Conservation (phyloP, 306 rosid species). For the Alnus glutinosa region DNA sequence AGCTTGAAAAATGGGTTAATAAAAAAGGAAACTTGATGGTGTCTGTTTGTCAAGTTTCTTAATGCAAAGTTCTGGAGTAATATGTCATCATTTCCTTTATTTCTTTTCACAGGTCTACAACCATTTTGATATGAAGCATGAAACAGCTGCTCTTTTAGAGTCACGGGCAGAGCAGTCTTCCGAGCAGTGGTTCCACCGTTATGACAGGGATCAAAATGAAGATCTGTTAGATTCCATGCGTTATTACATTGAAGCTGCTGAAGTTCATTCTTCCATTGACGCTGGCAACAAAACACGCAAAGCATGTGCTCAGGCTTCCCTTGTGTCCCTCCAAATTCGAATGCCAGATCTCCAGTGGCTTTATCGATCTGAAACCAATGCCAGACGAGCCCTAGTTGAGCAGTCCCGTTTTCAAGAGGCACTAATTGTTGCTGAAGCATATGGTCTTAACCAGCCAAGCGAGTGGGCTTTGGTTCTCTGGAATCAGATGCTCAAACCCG, state of each 20-base stretch:
- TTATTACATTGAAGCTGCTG: slow-evolving; percentile 95
- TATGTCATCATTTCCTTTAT: slow-evolving; percentile 11
- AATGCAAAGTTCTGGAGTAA: not conserved
- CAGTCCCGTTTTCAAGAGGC: slow-evolving; percentile 97
- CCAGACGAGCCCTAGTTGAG: slow-evolving; percentile 85
- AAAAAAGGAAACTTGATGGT: not conserved
- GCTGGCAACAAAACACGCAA: slow-evolving; percentile 93
- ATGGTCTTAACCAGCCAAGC: slow-evolving; percentile 90
- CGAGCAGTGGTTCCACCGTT: slow-evolving; percentile 73
- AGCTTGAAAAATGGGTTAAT: not conserved
- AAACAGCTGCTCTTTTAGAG: slow-evolving; percentile 90
- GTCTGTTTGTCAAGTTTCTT: not conserved
- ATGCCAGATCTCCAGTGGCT: slow-evolving; percentile 97
- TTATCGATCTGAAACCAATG: slow-evolving; percentile 76
- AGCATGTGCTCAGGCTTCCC: slow-evolving; percentile 94
- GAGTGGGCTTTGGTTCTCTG: slow-evolving; percentile 98
- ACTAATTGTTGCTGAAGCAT: slow-evolving; percentile 93
- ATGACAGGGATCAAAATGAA: slow-evolving; percentile 84
- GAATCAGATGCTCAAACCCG: slow-evolving; percentile 98
- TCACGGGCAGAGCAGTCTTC: slow-evolving; percentile 80
- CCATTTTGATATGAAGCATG: slow-evolving; percentile 97
- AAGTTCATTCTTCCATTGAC: slow-evolving; percentile 89
- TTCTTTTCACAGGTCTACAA: slow-evolving; percentile 68
- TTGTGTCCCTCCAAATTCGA: slow-evolving; percentile 88
- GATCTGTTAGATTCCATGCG: slow-evolving; percentile 90